Evolutionary conservation across 768 basidiomycete genomes (phyloP), one percentile per base, ranked within the genome.

Genomic region (Mycena chlorophos): DNA sequence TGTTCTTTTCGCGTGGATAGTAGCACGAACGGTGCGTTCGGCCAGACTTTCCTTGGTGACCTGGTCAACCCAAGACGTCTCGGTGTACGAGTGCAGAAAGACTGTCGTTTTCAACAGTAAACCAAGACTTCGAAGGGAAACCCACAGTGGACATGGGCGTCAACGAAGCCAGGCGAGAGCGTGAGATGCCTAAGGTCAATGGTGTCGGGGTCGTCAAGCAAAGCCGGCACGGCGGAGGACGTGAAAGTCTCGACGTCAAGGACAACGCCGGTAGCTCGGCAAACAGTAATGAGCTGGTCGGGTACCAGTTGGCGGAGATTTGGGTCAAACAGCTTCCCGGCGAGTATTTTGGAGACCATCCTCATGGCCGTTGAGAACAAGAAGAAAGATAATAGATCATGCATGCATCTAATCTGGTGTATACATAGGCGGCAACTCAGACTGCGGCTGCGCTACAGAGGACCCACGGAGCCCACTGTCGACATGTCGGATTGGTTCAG

Each of bases 41-140:
- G 75, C 75, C 5, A 84, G 64, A 26, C 73, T 77, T 63, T 86
- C 85, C 63, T 78, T 79, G 4, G 79, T 82, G 16, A 85, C 64
- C 60, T 87, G 85, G 62, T 86, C 83, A 16, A 74, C 71, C 85
- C 86, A 88, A 5, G 80, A 72, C 3, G 78, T 78, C 66, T 87
- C 85, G 3, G 73, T 63, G 63, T 85, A 87, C 1, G 82, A 73
- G 62, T 85, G 84, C 4, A 86, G 69, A 62, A 87, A 86, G 27
- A 87, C 83, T 84, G 51, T 13, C 23, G 26, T 13, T 13, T 23
- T 46, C 45, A 12, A 6, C 13, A 23, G 45, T 10, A 46, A n/a
- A 13, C 23, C 16, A 28, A 31, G 22, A 14, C n/a, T 6, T 23
- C 31, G 29, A 46, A 39, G 46, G 23, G 49, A 49, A 28, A 67